Percentiles rank a stretch among this genome's conserved stretches.
phyloP scores from a whole-genome alignment of 192 early-diverging fungal genomes.

The Gamsiella multidivaricata region DNA sequence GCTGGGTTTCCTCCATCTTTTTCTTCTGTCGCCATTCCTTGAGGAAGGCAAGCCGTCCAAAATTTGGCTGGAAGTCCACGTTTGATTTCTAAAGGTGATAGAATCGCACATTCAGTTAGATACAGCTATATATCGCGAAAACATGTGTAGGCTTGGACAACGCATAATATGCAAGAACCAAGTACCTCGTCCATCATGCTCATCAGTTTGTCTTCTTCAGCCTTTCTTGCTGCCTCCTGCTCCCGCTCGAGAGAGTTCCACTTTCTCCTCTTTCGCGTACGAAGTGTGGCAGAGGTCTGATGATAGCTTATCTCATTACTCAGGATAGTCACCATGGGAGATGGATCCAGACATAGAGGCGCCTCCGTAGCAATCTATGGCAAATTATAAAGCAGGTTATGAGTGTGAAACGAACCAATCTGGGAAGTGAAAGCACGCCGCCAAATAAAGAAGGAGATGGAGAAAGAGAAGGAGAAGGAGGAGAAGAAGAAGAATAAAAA shows the following conservation, averaged over 20 bases:
- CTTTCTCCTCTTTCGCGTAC: conserved; percentile 69
- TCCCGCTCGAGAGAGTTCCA: conserved; percentile 79
- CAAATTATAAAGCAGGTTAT: background rate
- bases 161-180: no score
- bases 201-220: conserved; percentile 76
- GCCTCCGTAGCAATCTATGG: conserved; percentile 70
- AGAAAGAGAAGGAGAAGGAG: no score
- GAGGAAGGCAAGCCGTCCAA: conserved; percentile 74
- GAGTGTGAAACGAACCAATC: no score
- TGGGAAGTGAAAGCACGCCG: no score
- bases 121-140: no score
- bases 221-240: conserved; percentile 73
- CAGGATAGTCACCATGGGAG: conserved; percentile 73
- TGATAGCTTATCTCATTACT: conserved; percentile 73
- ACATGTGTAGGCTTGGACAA: no score
- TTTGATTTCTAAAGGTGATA: conserved; percentile 49
- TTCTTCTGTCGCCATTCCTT: conserved; percentile 78
- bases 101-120: background rate
- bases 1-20: conserved; percentile 61
- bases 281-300: conserved; percentile 59
- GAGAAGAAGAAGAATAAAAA: background rate
- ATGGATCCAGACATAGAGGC: conserved; percentile 75
- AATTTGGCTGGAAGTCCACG: conserved; percentile 75
- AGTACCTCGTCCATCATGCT: conserved; percentile 78
- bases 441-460: no score